phyloP scores from a whole-genome alignment of 495 filamentous ascomycete genomes.

The Xylaria intraflava region DNA sequence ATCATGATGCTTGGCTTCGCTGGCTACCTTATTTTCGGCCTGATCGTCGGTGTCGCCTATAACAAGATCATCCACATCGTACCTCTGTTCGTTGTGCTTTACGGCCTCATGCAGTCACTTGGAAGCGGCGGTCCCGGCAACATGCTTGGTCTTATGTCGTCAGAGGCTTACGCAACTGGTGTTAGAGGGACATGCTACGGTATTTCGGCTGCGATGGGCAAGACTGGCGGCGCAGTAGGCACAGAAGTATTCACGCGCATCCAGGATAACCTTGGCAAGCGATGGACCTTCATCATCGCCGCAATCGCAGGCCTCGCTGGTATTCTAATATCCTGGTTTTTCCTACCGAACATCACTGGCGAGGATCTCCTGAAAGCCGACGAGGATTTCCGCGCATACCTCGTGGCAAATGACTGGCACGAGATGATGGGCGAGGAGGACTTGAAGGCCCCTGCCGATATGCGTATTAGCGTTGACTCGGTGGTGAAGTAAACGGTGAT shows the following conservation, averaged over 20 bases:
- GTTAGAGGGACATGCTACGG: constrained; percentile 48
- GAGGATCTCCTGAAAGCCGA: constrained; percentile 40
- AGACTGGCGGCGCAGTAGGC: constrained; percentile 46
- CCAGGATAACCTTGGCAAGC: constrained; percentile 32
- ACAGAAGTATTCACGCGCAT: constrained; percentile 47
- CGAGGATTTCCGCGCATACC: constrained; percentile 39
- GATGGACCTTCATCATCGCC: constrained; percentile 49
- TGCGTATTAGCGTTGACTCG: background rate
- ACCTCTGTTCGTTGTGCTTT: constrained; percentile 48
- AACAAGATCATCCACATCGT: constrained; percentile 43
- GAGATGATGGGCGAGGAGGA: constrained; percentile 37
- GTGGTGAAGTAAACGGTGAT: too few species aligned
- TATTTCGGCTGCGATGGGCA: constrained; percentile 46
- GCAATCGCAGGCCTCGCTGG: constrained; percentile 47
- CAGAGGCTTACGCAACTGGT: constrained; percentile 45
- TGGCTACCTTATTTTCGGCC: constrained; percentile 45
- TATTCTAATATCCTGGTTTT: constrained; percentile 45
- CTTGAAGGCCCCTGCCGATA: background rate
- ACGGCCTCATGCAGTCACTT: constrained; percentile 46
- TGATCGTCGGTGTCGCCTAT: constrained; percentile 48
- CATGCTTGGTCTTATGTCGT: constrained; percentile 45
- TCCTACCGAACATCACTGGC: constrained; percentile 41
- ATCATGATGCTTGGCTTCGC: constrained; percentile 50
- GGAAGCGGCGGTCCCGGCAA: constrained; percentile 48
- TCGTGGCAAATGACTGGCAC: constrained; percentile 43